Conservation (phyloP, 768 basidiomycete genomes). For the Pleurotus tuoliensis region DNA sequence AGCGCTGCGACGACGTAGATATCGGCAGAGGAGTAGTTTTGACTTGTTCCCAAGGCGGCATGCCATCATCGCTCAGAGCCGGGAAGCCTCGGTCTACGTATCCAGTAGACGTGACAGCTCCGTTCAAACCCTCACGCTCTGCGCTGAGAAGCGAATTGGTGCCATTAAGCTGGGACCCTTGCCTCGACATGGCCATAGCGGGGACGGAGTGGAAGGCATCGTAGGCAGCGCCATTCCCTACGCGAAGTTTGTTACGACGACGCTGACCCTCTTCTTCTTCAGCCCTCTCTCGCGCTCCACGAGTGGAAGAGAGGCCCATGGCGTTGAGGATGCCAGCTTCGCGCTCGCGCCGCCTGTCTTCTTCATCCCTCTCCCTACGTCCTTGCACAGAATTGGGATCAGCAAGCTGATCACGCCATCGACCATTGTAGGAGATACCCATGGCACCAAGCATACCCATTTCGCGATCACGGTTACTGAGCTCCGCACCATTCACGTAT, state of each 20-base stretch:
- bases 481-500: slow-evolving; percentile 13
- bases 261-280: slow-evolving; percentile 54
- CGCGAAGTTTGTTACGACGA: slow-evolving; percentile 43
- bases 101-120: slow-evolving; percentile 11
- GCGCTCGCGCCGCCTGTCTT: slow-evolving; percentile 39
- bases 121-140: slow-evolving; percentile 13
- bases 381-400: background rate
- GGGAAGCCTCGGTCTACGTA: slow-evolving; percentile 9
- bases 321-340: slow-evolving; percentile 29
- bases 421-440: slow-evolving; percentile 36
- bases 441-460: slow-evolving; percentile 43
- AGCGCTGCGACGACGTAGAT: slow-evolving; percentile 29
- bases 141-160: slow-evolving; percentile 9
- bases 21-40: slow-evolving; percentile 9
- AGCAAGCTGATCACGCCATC: slow-evolving; percentile 30
- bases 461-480: slow-evolving; percentile 45
- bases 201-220: slow-evolving; percentile 77
- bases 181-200: slow-evolving; percentile 34
- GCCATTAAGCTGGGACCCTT: slow-evolving; percentile 25
- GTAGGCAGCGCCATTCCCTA: slow-evolving; percentile 47
- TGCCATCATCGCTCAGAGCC: slow-evolving; percentile 9
- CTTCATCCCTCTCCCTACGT: slow-evolving; percentile 31
- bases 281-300: slow-evolving; percentile 60
- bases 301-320: slow-evolving; percentile 35
- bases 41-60: slow-evolving; percentile 26